Base-by-base conservation (phyloP, 225 moss, liverwort and hornwort species). In the Pseudisothecium myosuroides region DNA sequence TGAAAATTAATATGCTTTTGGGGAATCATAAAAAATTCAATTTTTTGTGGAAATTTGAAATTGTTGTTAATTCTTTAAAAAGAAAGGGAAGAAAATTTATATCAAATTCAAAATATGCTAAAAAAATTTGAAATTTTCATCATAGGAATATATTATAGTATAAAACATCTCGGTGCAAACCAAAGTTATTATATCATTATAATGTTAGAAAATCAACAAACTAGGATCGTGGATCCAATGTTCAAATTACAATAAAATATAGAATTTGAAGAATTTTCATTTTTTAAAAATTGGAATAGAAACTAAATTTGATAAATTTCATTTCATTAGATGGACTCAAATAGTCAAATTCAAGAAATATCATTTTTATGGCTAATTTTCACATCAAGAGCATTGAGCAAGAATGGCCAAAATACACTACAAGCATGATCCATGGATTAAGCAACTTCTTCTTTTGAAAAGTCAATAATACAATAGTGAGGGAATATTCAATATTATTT, bases 381-480 rank as follows among this genome's bases (percentile, higher is more conserved):
- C 14, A 14, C 54, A 37, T 54, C 6, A 77, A 77, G 73, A 77
- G 12, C 36, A 36, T 9, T 54, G 14, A 54, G 6, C 14, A 77
- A 54, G 23, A 36, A 22, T 54, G 2, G 14, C 23, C 3, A 54
- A 52, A 36, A 36, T 22, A 34, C 5, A 50, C 28, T 45, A 73
- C 8, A 34, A 54, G 0, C 36, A 7, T 22, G 23, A 54, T 54
- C 1, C 1, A 0, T 52, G 1, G 23, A 52, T 34, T 5, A 3
- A 36, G 3, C 9, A 36, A 36, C 3, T 2, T 45, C 43, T 43
- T 76, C 13, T 13, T 32, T 52, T 36, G 7, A 52, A 54, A 54
- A 22, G 5, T 54, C 36, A 54, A 54, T 36, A 54, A 23, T 54
- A 36, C 5, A 34, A 23, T 36, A 36, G 14, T 54, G 6, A 76